phyloP scores from a whole-genome alignment of 331 rosid genomes.

The Cydonia oblonga region DNA sequence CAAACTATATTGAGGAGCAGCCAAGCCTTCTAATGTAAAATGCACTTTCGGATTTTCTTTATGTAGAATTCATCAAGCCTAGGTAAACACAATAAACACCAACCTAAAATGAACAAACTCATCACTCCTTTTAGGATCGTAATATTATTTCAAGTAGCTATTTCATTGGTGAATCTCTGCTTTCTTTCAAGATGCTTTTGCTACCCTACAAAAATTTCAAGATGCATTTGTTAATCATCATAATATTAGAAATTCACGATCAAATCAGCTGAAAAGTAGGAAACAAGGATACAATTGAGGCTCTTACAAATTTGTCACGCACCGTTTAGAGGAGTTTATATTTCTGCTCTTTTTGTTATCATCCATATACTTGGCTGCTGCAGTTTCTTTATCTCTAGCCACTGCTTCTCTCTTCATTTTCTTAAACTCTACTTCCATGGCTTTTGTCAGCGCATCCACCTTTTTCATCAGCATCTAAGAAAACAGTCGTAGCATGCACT shows the following conservation, averaged over 20 bases:
- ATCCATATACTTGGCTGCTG: conserved; percentile 30
- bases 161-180: conserved; percentile 6
- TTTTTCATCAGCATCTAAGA: conserved; percentile 64
- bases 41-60: background rate
- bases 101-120: conserved; percentile 9
- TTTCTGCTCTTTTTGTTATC: conserved; percentile 38
- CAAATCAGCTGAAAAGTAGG: background rate
- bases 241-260: background rate
- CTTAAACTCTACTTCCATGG: conserved; percentile 78
- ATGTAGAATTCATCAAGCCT: conserved; percentile 14
- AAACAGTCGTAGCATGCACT: conserved; percentile 12
- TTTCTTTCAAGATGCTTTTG: conserved; percentile 29
- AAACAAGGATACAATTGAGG: background rate
- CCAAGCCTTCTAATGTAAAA: too few species aligned
- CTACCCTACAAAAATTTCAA: conserved; percentile 24
- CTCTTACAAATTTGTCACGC: conserved; percentile 8
- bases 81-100: conserved; percentile 16
- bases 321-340: conserved; percentile 51
- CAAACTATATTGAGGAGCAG: too few species aligned
- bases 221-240: conserved; percentile 29
- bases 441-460: conserved; percentile 71
- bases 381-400: conserved; percentile 70
- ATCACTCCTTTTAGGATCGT: conserved; percentile 7
- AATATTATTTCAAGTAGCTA: conserved; percentile 32
- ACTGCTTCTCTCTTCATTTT: conserved; percentile 78